Base-by-base conservation (phyloP, 257 asterid species). In the Buddleja alternifolia region DNA sequence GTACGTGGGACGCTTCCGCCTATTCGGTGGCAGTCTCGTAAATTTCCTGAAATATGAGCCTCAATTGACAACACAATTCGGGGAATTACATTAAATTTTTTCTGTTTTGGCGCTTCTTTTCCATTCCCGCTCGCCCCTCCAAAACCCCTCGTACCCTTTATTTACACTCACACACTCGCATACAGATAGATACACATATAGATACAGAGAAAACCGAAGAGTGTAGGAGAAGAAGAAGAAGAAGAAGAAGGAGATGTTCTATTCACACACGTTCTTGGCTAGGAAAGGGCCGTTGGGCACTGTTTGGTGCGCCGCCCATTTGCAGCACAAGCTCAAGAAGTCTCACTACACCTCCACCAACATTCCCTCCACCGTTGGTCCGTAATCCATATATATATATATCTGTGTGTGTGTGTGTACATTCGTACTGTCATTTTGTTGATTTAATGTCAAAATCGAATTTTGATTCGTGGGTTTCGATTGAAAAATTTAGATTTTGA, bases 301-400 rank as follows among this genome's bases (percentile, higher is more conserved):
- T 8, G 98, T 88, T 67, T 93, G 98, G 97, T 88, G 93, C 63
- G 98, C 98, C 4, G 98, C 98, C 23, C 98, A 92, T 71, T 66
- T 92, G 62, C 97, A 92, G 72, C 89, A 88, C 77, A 86, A 63
- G 46, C 92, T 92, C 80, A 84, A 71, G 64, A 92, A 88, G 73
- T 72, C 90, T 60, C 95, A 93, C 21, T 90, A 88, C 54, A 67
- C 83, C 45, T 47, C 83, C 47, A 90, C 96, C 5, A 76, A 90
- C 42, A 88, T 93, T 40, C 67, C 86, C 34, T 72, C 88, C 21
- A 86, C 97, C 17, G 95, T 84, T 40, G 95, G 98, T 93, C 24
- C 8, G 88, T 52, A 10, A 6, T 61, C 21, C 15, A 21, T 37
- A 8, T 21, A 5, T 44, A n/a, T n/a, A n/a, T n/a, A 7, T 12